These are phyloP conservation scores for Arthrobotrys conoides DNA, from an alignment of 2,329 filamentous ascomycete genomes.

Conservation along the genomic window DNA sequence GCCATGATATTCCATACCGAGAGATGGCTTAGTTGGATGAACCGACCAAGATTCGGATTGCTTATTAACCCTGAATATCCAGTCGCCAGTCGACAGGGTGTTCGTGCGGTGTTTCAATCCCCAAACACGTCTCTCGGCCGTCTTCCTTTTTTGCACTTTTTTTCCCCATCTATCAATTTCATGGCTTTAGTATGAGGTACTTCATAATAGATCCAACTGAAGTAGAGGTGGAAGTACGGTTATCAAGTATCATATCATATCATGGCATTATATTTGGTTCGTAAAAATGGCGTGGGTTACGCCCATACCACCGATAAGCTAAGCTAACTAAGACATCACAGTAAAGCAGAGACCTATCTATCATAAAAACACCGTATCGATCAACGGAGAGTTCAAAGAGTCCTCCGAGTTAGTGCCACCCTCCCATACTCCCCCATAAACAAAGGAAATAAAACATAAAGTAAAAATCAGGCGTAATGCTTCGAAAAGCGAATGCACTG, in stretches of 20 bases:
- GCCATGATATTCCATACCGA: no score
- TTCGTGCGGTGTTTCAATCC: no score
- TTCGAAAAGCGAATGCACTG: neutral
- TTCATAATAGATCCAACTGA: no score
- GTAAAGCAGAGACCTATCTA: slow-evolving; percentile 9
- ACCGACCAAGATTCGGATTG: no score
- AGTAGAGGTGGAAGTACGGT: no score
- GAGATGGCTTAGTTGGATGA: no score
- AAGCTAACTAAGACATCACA: slow-evolving; percentile 13
- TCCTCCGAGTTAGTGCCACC: neutral
- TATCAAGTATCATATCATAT: neutral
- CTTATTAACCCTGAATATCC: no score
- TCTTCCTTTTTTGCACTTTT: no score
- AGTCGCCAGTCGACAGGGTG: no score
- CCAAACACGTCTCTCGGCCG: no score
- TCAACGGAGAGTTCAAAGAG: neutral
- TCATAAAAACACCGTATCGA: slow-evolving; percentile 1
- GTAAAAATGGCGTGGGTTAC: neutral
- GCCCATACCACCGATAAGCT: neutral
- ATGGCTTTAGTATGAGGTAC: no score
- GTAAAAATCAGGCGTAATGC: neutral
- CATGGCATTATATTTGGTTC: neutral
- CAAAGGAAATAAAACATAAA: slow-evolving; percentile 11
- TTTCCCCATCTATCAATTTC: no score
- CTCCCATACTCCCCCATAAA: slow-evolving; percentile 1